Base-by-base conservation (phyloP, 1,284 basidiomycete species). In the Xanthoconium separans region DNA sequence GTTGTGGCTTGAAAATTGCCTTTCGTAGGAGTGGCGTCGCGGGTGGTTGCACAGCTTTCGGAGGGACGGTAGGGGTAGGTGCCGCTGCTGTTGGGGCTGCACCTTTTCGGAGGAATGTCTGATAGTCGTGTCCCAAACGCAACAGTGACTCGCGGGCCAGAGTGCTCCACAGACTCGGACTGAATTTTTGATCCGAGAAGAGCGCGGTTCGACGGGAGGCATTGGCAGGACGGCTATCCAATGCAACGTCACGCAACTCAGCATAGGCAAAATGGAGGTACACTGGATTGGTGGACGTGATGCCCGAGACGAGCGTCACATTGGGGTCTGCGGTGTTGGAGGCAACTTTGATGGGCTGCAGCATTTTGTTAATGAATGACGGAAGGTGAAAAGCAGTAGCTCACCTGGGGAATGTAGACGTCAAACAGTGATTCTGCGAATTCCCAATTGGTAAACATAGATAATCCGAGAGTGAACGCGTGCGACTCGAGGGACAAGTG, bases 181-280 rank as follows among this genome's bases (percentile, higher is more conserved):
- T 78, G 44, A 81, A 79, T 61, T 85, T 87, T 64, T 88, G 84
- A 61, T 91, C 88, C 1, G 76, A 77, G 62, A 91, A 91, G 1
- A 92, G 68, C 0, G 79, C 77, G 2, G 77, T 74, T 8, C 89
- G 77, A 34, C 76, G 73, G 0, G 75, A 62, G 13, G 70, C 65
- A 0, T 76, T 77, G 6, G 70, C 56, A 0, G 75, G 48, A 4
- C 74, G 71, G 15, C 74, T 69, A 30, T 78, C 78, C 13, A 68
- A 61, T 1, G 80, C 74, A 12, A 85, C 61, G 2, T 74, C 71
- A 4, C 64, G 65, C 36, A 88, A 72, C 57, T 87, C 84, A 0
- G 74, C 70, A 54, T 80, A 84, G 0, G 85, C 84, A 54, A 82
- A 80, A 61, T 82, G 78, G 51, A 78, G 77, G 65, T 80, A 82